phyloP scores from a whole-genome alignment of 768 basidiomycete genomes.

The Tylopilus felleus region DNA sequence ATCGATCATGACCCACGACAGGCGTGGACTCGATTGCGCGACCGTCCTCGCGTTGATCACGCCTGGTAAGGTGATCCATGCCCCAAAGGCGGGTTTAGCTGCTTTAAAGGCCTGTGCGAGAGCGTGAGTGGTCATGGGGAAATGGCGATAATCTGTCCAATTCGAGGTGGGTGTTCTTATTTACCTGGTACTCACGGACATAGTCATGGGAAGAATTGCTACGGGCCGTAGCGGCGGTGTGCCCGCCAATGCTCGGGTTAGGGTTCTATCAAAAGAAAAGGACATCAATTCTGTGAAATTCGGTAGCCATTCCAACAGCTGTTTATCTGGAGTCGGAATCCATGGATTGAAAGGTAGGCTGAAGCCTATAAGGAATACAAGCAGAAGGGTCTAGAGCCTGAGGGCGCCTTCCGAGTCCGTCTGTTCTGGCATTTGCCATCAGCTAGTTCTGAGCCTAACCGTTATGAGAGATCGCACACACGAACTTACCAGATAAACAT shows the following conservation, averaged over 20 bases:
- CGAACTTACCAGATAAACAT: too few species aligned
- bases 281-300: neutral
- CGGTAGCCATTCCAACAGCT: neutral
- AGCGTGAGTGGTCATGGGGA: constrained; percentile 49
- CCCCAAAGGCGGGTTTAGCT: constrained; percentile 61
- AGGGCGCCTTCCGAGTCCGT: too few species aligned
- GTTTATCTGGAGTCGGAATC: neutral
- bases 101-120: constrained; percentile 52
- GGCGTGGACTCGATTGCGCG: constrained; percentile 50
- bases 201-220: neutral
- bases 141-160: neutral
- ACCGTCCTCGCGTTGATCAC: constrained; percentile 54
- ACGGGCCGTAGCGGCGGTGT: neutral
- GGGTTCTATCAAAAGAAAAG: neutral
- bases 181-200: neutral
- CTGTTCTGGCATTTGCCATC: too few species aligned
- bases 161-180: neutral
- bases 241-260: neutral
- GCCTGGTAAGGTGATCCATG: constrained; percentile 64
- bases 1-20: constrained; percentile 65
- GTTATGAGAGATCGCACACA: too few species aligned
- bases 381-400: too few species aligned
- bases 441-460: too few species aligned
- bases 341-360: neutral
- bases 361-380: too few species aligned